These are phyloP conservation scores for Leishmania turanica DNA, from an alignment of 208 protist genomes.

Conservation along the genomic window DNA sequence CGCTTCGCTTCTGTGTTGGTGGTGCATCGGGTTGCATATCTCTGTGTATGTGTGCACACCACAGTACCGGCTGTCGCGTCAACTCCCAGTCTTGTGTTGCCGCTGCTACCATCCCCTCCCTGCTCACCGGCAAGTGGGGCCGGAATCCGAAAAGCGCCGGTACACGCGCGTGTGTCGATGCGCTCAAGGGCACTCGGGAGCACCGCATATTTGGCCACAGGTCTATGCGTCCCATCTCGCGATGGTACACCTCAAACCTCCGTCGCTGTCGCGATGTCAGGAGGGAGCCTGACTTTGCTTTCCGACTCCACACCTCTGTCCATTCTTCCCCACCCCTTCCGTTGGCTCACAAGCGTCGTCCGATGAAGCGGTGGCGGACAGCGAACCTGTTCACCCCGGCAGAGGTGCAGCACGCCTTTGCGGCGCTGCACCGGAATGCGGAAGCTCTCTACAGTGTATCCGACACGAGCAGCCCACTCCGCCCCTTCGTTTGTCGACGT, in stretches of 20 bases:
- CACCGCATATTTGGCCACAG: neutral
- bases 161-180: neutral
- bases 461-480: conserved; percentile 2
- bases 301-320: neutral
- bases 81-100: neutral
- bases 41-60: neutral
- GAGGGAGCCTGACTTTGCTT: neutral
- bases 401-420: conserved; percentile 47
- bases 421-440: conserved; percentile 28
- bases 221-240: neutral
- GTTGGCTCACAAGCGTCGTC: neutral
- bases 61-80: neutral
- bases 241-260: neutral
- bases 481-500: conserved; percentile 18
- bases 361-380: conserved; percentile 30
- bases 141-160: neutral
- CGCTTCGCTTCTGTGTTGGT: neutral
- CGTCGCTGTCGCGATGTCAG: neutral
- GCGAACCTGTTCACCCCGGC: conserved; percentile 28
- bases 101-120: neutral
- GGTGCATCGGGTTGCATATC: neutral
- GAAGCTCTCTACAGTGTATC: neutral
- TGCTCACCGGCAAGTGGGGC: neutral
- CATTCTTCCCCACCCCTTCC: neutral
- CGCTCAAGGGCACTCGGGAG: neutral